Percentiles rank a stretch among this genome's conserved stretches.
Evolutionary conservation across 2,329 filamentous ascomycete species (phyloP).

Genomic region (Pyrenophora seminiperda): DNA sequence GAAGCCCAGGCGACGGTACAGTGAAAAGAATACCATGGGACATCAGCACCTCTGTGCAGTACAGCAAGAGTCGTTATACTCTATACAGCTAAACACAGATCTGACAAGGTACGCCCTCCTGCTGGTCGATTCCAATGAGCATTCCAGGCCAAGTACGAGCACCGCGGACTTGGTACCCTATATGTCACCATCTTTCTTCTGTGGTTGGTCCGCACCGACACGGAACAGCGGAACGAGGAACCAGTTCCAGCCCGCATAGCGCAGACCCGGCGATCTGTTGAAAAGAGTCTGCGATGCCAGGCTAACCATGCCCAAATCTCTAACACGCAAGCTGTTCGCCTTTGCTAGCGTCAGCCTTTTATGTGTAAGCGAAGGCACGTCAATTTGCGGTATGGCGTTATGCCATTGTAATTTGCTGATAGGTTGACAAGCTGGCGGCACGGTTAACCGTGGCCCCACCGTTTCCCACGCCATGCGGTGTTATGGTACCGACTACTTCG

Average conservation of each 20-base stretch:
- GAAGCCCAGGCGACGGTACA: conserved; percentile 3
- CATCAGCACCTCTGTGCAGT: background rate
- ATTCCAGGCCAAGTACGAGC: background rate
- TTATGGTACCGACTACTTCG: too few species aligned
- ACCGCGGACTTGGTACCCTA: conserved; percentile 1
- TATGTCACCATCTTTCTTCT: background rate
- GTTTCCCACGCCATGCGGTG: too few species aligned
- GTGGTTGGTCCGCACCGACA: background rate
- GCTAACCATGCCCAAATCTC: background rate
- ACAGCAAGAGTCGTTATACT: background rate
- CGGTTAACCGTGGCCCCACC: too few species aligned
- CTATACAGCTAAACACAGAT: conserved; percentile 2
- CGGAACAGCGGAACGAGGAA: conserved; percentile 1
- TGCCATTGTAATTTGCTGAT: background rate
- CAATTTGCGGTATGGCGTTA: background rate
- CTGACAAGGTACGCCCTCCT: conserved; percentile 2
- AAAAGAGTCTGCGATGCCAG: conserved; percentile 2
- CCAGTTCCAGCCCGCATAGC: background rate
- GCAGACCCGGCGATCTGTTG: background rate
- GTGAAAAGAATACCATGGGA: conserved; percentile 3
- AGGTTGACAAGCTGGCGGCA: background rate
- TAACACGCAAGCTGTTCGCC: conserved; percentile 7
- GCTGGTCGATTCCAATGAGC: background rate
- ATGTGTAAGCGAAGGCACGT: background rate
- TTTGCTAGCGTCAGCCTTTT: conserved; percentile 2